Conservation (phyloP, 2,329 filamentous ascomycete species). For the Aspergillus thermomutatus region DNA sequence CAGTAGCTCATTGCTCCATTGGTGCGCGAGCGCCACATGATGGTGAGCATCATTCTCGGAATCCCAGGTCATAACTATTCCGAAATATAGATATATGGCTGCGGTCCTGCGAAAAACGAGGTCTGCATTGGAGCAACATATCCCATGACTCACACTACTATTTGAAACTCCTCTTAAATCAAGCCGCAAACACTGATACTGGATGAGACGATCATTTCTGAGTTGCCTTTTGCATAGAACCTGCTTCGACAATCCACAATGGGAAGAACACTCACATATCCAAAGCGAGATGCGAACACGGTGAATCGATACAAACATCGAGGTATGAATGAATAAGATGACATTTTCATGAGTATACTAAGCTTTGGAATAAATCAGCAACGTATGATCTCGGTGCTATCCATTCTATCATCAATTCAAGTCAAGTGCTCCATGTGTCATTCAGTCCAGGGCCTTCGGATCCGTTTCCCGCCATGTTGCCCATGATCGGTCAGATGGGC, state of each 20-base stretch:
- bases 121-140: neutral
- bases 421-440: slow-evolving; percentile 74
- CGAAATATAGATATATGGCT: neutral
- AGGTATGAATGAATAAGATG: slow-evolving; percentile 44
- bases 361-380: slow-evolving; percentile 43
- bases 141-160: neutral
- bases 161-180: neutral
- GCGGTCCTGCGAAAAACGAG: neutral
- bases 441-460: slow-evolving; percentile 62
- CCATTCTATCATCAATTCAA: slow-evolving; percentile 70
- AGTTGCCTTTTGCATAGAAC: neutral
- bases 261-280: slow-evolving; percentile 52
- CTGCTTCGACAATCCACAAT: slow-evolving; percentile 21
- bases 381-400: slow-evolving; percentile 71
- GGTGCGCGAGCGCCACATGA: neutral
- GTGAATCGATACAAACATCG: slow-evolving; percentile 64
- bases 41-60: neutral
- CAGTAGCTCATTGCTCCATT: neutral
- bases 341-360: neutral
- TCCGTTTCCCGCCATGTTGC: slow-evolving; percentile 72
- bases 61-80: neutral
- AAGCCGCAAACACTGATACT: neutral
- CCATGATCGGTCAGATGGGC: slow-evolving; percentile 83
- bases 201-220: neutral
- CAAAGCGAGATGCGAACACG: slow-evolving; percentile 61